Conservation (phyloP, 169 alveolate genomes). For the Eimeria tenella region DNA sequence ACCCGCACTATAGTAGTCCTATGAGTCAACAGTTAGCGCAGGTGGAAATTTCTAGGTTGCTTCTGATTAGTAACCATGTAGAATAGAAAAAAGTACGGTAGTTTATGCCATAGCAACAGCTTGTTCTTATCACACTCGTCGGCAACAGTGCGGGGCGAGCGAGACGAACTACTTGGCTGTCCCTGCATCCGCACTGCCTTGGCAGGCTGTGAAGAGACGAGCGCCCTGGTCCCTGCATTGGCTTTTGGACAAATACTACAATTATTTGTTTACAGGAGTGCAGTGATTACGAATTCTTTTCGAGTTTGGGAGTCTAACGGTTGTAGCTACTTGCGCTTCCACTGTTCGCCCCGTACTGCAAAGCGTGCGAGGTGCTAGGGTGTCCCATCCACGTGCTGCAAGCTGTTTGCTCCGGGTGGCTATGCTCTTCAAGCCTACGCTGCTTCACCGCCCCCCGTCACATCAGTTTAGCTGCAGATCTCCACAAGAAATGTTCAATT, state of each 20-base stretch:
- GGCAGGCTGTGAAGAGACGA: not conserved
- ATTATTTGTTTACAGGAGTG: not conserved
- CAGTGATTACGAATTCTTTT: not conserved
- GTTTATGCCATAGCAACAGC: no score
- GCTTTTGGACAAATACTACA: not conserved
- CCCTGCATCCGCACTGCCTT: constrained; percentile 29
- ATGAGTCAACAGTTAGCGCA: no score
- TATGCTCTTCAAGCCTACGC: not conserved
- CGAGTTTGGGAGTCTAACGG: not conserved
- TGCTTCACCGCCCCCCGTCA: not conserved
- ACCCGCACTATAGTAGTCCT: no score
- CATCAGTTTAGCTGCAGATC: not conserved
- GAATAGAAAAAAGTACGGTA: no score
- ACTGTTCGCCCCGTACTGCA: not conserved
- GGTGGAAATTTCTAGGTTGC: no score
- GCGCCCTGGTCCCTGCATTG: not conserved
- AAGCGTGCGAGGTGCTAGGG: constrained; percentile 45
- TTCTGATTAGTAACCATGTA: no score
- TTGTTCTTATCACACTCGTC: no score
- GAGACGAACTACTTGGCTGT: not conserved
- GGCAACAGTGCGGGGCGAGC: not conserved
- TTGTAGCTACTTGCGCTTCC: not conserved
- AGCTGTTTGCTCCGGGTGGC: constrained; percentile 21
- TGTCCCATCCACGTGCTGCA: not conserved
- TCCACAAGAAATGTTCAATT: not conserved